Conservation (phyloP, 2,329 filamentous ascomycete species). For the Coniella lustricola region DNA sequence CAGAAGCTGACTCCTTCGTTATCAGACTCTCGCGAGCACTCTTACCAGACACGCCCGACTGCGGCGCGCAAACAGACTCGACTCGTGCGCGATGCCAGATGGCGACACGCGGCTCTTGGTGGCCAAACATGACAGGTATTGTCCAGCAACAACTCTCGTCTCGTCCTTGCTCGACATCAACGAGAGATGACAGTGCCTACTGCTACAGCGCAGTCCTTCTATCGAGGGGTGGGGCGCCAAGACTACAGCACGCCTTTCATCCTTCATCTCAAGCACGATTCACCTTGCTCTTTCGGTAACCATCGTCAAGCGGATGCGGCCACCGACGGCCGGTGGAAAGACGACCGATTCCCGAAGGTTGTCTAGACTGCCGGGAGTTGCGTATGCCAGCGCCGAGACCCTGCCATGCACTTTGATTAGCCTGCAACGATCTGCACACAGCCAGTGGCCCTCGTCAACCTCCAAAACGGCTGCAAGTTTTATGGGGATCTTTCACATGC, state of each 20-base stretch:
- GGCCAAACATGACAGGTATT: too few species aligned
- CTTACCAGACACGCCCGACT: too few species aligned
- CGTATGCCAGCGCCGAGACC: not conserved
- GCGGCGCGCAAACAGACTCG: too few species aligned
- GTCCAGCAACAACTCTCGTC: not conserved
- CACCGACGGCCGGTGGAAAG: not conserved
- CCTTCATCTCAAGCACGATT: not conserved
- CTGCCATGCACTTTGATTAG: not conserved
- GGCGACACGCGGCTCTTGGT: too few species aligned
- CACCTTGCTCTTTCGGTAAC: not conserved
- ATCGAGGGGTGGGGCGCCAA: too few species aligned
- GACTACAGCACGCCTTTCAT: not conserved
- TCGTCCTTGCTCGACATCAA: not conserved
- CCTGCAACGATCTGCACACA: not conserved
- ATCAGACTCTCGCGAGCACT: too few species aligned
- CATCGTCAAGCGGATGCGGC: not conserved
- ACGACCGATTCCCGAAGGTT: slow-evolving; percentile 4
- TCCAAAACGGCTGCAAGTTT: not conserved
- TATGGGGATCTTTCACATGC: not conserved
- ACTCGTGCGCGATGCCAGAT: too few species aligned
- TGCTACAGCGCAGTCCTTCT: too few species aligned
- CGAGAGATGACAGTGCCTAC: not conserved
- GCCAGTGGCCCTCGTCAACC: not conserved
- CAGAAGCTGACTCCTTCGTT: too few species aligned
- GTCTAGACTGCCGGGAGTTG: not conserved